Evolutionary conservation across 1,284 basidiomycete genomes (phyloP), one percentile per base, ranked within the genome.

Genomic region (Cryptococcus sp.): DNA sequence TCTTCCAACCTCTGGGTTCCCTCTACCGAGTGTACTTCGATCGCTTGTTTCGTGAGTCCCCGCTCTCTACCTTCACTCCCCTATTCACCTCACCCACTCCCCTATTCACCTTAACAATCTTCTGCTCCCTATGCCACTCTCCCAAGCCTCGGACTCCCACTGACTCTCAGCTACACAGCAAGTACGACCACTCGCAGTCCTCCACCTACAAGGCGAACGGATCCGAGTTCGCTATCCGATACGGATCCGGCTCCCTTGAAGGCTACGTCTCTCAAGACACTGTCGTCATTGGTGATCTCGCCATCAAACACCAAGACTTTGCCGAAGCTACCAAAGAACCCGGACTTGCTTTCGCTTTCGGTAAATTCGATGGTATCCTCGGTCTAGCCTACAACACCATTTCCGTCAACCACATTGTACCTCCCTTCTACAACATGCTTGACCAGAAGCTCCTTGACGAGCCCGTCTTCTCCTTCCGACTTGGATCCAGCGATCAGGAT

Each of bases 251-350:
- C 24, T 92, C 92, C 11, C 91, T 99, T 84, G 87, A 97, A 74
- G 96, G 96, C 60, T 91, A 88, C 66, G 88, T 98, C 55, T 97
- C 92, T 19, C 84, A 85, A 59, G 96, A 99, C 72, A 76, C 74
- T 7, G 76, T 98, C 54, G 75, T 71, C 23, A 94, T 99, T 60
- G 91, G 91, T 49, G 96, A 96, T 74, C 74, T 99, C 46, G 74
- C 72, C 25, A 82, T 99, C 74, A 80, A 80, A 66, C 66, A 79
- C 22, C 87, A 91, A 72, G 87, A 93, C 73, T 99, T 99, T 73
- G 96, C 93, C 39, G 96, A 98, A 78, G 91, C 93, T 2, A 89
- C 86, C 58, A 90, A 90, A 75, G 96, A 98, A 74, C 96, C 96
- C 43, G 96, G 96, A 54, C 85, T 99, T 55, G 87, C 93, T 7